Percentiles rank a stretch among this genome's conserved stretches.
Conservation (phyloP, 176 grass and related monocot genomes). For the Dendrocalamus sinicus region DNA sequence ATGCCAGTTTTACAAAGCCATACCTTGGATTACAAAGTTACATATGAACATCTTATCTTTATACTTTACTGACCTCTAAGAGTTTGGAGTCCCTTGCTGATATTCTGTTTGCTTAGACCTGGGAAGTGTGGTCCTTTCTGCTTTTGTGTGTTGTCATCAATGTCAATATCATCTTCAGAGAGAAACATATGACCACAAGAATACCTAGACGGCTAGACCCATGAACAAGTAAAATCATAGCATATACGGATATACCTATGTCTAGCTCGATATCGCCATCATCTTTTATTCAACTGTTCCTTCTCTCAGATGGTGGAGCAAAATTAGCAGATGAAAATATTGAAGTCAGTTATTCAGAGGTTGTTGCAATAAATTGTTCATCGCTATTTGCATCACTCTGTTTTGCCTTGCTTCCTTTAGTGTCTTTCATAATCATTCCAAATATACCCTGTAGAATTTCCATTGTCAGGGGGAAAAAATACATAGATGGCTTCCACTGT, state of each 20-base stretch:
- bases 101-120: slow-evolving; percentile 77
- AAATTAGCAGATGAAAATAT: slow-evolving; percentile 82
- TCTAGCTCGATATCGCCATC: slow-evolving; percentile 65
- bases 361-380: slow-evolving; percentile 51
- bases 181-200: slow-evolving; percentile 45
- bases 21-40: slow-evolving; percentile 31
- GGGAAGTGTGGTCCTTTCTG: slow-evolving; percentile 80
- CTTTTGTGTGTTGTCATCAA: slow-evolving; percentile 76
- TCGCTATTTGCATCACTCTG: slow-evolving; percentile 52
- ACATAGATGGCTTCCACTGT: slow-evolving; percentile 4
- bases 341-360: slow-evolving; percentile 61
- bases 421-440: slow-evolving; percentile 83
- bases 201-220: background rate
- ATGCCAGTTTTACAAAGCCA: slow-evolving; percentile 21
- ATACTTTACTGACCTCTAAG: slow-evolving; percentile 70
- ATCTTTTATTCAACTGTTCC: slow-evolving; percentile 60
- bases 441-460: slow-evolving; percentile 74
- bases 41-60: slow-evolving; percentile 12
- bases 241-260: slow-evolving; percentile 82
- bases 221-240: slow-evolving; percentile 29
- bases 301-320: slow-evolving; percentile 55
- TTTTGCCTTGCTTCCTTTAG: slow-evolving; percentile 84
- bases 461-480: slow-evolving; percentile 32
- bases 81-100: slow-evolving; percentile 77
- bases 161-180: slow-evolving; percentile 82